A percentile compares a stretch with the other conserved stretches of the same genome.
phyloP scores from a whole-genome alignment of 768 basidiomycete genomes.

The Lactarius evosmus region DNA sequence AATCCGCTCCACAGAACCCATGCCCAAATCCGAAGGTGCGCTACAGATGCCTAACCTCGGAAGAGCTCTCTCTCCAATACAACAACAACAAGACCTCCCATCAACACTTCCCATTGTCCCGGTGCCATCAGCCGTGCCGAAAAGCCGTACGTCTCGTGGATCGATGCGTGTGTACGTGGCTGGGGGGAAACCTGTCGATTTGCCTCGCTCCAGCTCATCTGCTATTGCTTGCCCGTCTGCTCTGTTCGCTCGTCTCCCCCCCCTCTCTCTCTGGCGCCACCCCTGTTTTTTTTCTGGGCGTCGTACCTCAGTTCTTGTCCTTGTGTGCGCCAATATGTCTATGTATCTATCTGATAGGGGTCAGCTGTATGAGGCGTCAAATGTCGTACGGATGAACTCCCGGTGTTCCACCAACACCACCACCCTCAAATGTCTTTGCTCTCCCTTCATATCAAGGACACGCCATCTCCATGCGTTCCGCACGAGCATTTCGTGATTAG shows the following conservation, averaged over 20 bases:
- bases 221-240: neutral
- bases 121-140: neutral
- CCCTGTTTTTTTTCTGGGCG: slow-evolving; percentile 1
- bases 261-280: neutral
- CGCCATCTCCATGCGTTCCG: slow-evolving; percentile 10
- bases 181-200: neutral
- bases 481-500: neutral
- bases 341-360: slow-evolving; percentile 2
- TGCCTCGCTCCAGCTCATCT: neutral
- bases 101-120: neutral
- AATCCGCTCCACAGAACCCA: neutral
- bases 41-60: neutral
- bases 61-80: neutral
- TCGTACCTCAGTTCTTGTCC: neutral
- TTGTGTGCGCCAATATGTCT: neutral
- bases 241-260: no score
- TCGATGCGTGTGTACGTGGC: neutral
- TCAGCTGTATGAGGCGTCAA: neutral
- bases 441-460: neutral
- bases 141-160: neutral
- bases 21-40: slow-evolving; percentile 12
- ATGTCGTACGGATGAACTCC: neutral
- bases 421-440: slow-evolving; percentile 2
- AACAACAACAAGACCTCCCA: neutral
- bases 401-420: neutral